These are phyloP conservation scores for Colletotrichum sp. DNA, from an alignment of 2,329 filamentous ascomycete species.

Conservation along the genomic window DNA sequence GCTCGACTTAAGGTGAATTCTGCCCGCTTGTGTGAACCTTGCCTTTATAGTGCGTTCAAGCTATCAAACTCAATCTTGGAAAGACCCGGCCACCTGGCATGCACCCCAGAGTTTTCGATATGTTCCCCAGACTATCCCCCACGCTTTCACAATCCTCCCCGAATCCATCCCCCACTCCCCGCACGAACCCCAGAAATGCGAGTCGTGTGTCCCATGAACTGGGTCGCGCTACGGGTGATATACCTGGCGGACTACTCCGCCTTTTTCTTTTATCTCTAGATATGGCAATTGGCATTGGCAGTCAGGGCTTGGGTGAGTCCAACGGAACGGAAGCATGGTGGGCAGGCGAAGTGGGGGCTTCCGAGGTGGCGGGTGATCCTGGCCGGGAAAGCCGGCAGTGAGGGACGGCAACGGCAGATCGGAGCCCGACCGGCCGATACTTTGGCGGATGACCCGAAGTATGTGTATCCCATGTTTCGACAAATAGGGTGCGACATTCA, in stretches of 20 bases:
- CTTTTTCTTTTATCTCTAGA: neutral
- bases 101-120: neutral
- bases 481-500: neutral
- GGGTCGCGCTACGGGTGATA: rapidly evolving
- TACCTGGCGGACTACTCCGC: neutral
- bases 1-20: neutral
- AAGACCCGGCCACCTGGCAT: neutral
- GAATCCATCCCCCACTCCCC: neutral
- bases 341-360: neutral
- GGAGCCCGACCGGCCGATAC: neutral
- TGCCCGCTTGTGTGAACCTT: neutral
- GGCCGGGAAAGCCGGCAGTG: neutral
- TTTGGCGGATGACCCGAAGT: neutral
- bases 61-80: neutral
- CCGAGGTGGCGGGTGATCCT: neutral
- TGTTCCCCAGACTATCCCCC: neutral
- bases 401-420: neutral
- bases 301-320: neutral
- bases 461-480: neutral
- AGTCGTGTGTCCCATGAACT: neutral
- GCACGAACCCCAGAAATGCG: neutral
- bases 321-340: neutral
- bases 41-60: neutral
- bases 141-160: neutral
- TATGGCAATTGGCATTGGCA: neutral